phyloP scores from a whole-genome alignment of 805 yeast genomes.

The Kodamaea jinghongensis region DNA sequence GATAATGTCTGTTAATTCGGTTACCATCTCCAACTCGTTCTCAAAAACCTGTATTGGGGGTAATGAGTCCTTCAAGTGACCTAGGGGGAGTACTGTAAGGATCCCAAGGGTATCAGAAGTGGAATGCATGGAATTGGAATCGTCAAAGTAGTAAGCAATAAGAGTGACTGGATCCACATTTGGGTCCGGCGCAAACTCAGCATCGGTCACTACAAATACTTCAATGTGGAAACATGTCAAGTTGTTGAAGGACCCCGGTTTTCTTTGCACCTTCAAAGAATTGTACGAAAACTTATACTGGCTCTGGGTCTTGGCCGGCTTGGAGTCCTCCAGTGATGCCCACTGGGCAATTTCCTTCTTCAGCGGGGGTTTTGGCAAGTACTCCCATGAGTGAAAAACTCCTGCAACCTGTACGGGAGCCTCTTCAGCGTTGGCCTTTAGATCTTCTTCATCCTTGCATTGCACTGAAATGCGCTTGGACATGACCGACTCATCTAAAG shows the following conservation, averaged over 20 bases:
- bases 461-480: slow-evolving; percentile 5
- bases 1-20: slow-evolving; percentile 53
- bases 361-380: slow-evolving; percentile 48
- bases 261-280: slow-evolving; percentile 29
- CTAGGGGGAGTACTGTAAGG: not conserved
- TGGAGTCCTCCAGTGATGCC: slow-evolving; percentile 19
- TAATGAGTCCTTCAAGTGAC: not conserved
- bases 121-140: slow-evolving; percentile 21
- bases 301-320: slow-evolving; percentile 40
- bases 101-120: slow-evolving; percentile 1
- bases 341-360: slow-evolving; percentile 35
- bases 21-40: slow-evolving; percentile 59
- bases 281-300: slow-evolving; percentile 38
- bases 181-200: slow-evolving; percentile 60
- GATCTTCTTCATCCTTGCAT: not conserved
- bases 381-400: slow-evolving; percentile 40
- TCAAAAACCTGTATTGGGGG: slow-evolving; percentile 26
- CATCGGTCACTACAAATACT: slow-evolving; percentile 59
- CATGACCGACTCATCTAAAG: slow-evolving; percentile 7
- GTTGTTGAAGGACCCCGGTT: slow-evolving; percentile 41
- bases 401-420: not conserved
- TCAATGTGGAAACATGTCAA: slow-evolving; percentile 66
- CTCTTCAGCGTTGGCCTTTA: too few species aligned
- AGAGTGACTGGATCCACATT: slow-evolving; percentile 52
- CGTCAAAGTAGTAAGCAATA: slow-evolving; percentile 63